These are phyloP conservation scores for Fusarium sp. DNA, from an alignment of 2,329 filamentous ascomycete species.

Conservation along the genomic window DNA sequence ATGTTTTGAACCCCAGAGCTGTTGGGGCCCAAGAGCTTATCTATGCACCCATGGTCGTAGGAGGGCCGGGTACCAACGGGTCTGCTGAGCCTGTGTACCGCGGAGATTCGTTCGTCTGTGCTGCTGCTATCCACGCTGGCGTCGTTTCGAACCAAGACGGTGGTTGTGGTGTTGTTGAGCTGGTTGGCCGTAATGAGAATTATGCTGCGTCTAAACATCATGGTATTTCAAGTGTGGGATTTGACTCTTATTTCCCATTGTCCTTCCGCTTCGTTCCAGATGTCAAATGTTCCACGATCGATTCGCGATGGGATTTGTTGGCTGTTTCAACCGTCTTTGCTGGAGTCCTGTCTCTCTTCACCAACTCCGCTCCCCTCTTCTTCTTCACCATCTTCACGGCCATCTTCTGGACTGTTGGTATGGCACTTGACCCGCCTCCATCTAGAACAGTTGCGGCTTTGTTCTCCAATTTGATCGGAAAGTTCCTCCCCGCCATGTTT, in stretches of 20 bases:
- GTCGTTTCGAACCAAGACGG: slow-evolving; percentile 76
- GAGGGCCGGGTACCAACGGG: slow-evolving; percentile 64
- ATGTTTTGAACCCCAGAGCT: slow-evolving; percentile 76
- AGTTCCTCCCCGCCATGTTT: slow-evolving; percentile 88
- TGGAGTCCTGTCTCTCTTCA: slow-evolving; percentile 81
- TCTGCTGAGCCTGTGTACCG: slow-evolving; percentile 73
- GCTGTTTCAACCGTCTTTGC: slow-evolving; percentile 85
- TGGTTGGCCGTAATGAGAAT: slow-evolving; percentile 73
- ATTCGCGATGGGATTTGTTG: slow-evolving; percentile 86
- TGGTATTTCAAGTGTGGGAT: slow-evolving; percentile 79
- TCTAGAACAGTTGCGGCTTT: slow-evolving; percentile 74
- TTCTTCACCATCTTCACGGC: slow-evolving; percentile 86
- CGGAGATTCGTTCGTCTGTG: slow-evolving; percentile 89
- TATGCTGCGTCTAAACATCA: slow-evolving; percentile 74
- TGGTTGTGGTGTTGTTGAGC: slow-evolving; percentile 82
- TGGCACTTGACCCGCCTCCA: slow-evolving; percentile 87
- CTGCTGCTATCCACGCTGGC: slow-evolving; percentile 84
- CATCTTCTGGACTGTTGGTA: slow-evolving; percentile 88
- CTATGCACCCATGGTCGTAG: slow-evolving; percentile 73
- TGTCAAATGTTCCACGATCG: slow-evolving; percentile 74
- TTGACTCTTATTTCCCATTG: slow-evolving; percentile 90
- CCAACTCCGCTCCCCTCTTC: slow-evolving; percentile 79
- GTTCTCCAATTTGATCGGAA: slow-evolving; percentile 80
- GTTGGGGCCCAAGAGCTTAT: slow-evolving; percentile 75
- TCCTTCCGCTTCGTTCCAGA: slow-evolving; percentile 79